Percentiles rank a stretch among this genome's conserved stretches.
Evolutionary conservation across 2,329 filamentous ascomycete genomes (phyloP).

Genomic region (Parafenestella ontariensis): DNA sequence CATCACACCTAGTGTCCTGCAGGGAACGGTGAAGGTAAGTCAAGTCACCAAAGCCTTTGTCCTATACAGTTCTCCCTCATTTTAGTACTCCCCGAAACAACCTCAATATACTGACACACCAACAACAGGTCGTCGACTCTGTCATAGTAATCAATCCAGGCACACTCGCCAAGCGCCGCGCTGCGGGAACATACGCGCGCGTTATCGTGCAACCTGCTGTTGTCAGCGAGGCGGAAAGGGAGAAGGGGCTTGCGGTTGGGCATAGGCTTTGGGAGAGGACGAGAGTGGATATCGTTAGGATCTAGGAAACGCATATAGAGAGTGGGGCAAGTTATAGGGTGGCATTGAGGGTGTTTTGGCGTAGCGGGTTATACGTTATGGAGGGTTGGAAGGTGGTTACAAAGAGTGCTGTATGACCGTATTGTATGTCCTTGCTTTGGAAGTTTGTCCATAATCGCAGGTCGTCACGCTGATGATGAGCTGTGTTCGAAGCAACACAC

Average conservation of each 20-base stretch:
- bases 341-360: background rate
- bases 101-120: background rate
- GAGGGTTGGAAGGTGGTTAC: background rate
- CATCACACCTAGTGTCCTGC: slow-evolving; percentile 80
- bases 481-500: background rate
- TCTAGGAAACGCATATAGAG: slow-evolving; percentile 49
- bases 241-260: slow-evolving; percentile 62
- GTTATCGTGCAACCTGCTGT: slow-evolving; percentile 75
- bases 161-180: slow-evolving; percentile 81
- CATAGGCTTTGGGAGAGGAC: slow-evolving; percentile 84
- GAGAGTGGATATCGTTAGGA: slow-evolving; percentile 85
- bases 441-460: background rate
- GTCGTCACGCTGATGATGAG: background rate
- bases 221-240: slow-evolving; percentile 65
- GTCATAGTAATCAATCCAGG: slow-evolving; percentile 93
- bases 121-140: slow-evolving; percentile 79
- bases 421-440: background rate
- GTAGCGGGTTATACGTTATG: background rate
- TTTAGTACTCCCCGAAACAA: background rate
- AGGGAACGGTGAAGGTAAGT: slow-evolving; percentile 85
- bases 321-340: too few relatives aligned
- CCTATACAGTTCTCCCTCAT: background rate
- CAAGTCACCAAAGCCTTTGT: background rate
- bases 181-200: slow-evolving; percentile 83
- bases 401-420: background rate